Evolutionary conservation across 2,329 filamentous ascomycete genomes (phyloP), one percentile per base, ranked within the genome.

Genomic region (Beauveria pseudobassiana): DNA sequence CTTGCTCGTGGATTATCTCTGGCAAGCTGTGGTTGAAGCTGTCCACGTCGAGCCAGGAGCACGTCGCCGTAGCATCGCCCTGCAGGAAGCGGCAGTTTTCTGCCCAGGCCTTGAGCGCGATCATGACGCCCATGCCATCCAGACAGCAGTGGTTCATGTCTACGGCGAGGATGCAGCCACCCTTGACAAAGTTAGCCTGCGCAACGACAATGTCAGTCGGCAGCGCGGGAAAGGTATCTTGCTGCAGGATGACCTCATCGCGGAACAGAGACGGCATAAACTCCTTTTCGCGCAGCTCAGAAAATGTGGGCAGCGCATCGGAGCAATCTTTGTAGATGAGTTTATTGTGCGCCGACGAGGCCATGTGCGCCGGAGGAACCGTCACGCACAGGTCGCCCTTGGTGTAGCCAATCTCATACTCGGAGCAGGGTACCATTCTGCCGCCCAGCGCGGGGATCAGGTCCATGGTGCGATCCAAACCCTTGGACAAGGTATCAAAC

Each of bases 401-500:
- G 5, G 43, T 65, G 51, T 68, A 68, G 8, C 67, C 68, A 34
- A 69, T 66, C 40, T 70, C 68, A 3, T 70, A 66, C 45, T 67
- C 67, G 0, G 69, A 69, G 18, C 63, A 62, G 40, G 62, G 46
- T 64, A 74, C 75, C 54, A 77, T 67, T 42, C 69, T 72, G n/a
- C 75, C 75, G 0, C 67, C 67, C 0, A 77, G 69, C 18, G 67
- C 72, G 5, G 75, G 73, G 14, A 77, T 73, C 58, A 75, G 62
- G 1, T 72, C 66, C 3, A 77, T 66, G 3, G 73, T 72, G 24
- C 69, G 70, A 16, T 66, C 65, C 5, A 77, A 70, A 2, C 75
- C 75, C 3, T 67, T 62, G 53, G 74, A 73, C 6, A 77, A 61
- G 16, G 67, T 69, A 0, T 56, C 59, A 51, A 75, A 77, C 0